These are phyloP conservation scores for Tubosaeta sp. DNA, from an alignment of 768 basidiomycete species.

Conservation along the genomic window DNA sequence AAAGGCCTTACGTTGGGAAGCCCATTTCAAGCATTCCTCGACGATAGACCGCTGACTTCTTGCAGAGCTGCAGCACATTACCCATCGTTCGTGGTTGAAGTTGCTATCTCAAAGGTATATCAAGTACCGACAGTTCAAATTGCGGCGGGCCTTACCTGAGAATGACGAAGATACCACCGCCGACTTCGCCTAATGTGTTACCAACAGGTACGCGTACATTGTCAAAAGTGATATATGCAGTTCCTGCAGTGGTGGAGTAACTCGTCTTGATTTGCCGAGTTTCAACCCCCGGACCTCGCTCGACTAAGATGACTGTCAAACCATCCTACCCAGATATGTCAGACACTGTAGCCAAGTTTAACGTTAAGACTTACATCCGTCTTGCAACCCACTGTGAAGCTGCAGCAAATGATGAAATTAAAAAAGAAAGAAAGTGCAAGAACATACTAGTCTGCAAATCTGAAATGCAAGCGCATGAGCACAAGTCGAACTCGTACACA, in stretches of 20 bases:
- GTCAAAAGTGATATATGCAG: slow-evolving; percentile 79
- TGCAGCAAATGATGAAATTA: slow-evolving; percentile 29
- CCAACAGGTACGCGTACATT: slow-evolving; percentile 82
- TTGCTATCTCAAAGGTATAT: slow-evolving; percentile 45
- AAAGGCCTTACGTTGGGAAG: slow-evolving; percentile 84
- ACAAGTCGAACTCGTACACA: neutral
- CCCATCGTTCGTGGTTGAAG: slow-evolving; percentile 95
- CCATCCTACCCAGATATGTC: slow-evolving; percentile 38
- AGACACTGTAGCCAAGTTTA: slow-evolving; percentile 18
- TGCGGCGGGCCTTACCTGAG: slow-evolving; percentile 37
- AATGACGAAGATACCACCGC: slow-evolving; percentile 60
- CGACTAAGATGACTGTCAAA: slow-evolving; percentile 63
- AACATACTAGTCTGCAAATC: slow-evolving; percentile 39
- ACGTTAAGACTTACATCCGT: slow-evolving; percentile 38
- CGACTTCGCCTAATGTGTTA: slow-evolving; percentile 69
- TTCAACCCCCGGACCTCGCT: slow-evolving; percentile 59
- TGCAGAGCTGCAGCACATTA: slow-evolving; percentile 78
- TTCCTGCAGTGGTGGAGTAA: slow-evolving; percentile 88
- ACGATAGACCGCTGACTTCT: slow-evolving; percentile 63
- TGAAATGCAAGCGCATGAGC: slow-evolving; percentile 15
- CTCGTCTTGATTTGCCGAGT: slow-evolving; percentile 71
- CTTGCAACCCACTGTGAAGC: slow-evolving; percentile 57
- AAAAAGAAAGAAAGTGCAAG: neutral
- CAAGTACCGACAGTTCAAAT: neutral
- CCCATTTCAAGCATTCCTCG: slow-evolving; percentile 92